These are phyloP conservation scores for Cordyceps tenuipes DNA, from an alignment of 2,329 filamentous ascomycete species.

Conservation along the genomic window DNA sequence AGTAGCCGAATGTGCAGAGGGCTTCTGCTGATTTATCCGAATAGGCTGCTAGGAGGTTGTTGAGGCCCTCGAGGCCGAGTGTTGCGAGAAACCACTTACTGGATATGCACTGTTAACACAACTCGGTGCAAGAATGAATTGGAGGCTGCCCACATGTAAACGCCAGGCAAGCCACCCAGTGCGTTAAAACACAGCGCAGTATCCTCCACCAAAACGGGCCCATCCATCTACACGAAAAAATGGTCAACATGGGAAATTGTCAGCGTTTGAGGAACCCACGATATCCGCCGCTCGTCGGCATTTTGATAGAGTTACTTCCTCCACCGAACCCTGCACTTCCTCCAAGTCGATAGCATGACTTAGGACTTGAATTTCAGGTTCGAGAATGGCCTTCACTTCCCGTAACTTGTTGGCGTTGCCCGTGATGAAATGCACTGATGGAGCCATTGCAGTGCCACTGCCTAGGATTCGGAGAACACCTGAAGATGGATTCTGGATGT, in stretches of 20 bases:
- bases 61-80: constrained; percentile 76
- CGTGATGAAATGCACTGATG: constrained; percentile 80
- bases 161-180: constrained; percentile 81
- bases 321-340: constrained; percentile 86
- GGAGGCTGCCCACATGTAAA: constrained; percentile 69
- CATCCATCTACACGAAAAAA: constrained; percentile 53
- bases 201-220: constrained; percentile 91
- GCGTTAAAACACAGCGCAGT: constrained; percentile 91
- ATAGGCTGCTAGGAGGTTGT: constrained; percentile 83
- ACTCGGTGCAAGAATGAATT: neutral
- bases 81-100: constrained; percentile 92
- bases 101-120: constrained; percentile 12
- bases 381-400: constrained; percentile 83
- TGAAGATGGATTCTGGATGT: no score
- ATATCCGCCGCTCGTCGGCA: constrained; percentile 70
- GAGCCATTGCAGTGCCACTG: constrained; percentile 28
- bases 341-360: constrained; percentile 71
- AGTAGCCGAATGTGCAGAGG: constrained; percentile 94
- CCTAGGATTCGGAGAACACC: neutral
- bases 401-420: constrained; percentile 90
- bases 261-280: constrained; percentile 33
- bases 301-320: constrained; percentile 87
- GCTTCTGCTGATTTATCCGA: constrained; percentile 86
- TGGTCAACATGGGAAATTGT: neutral
- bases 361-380: constrained; percentile 61